Conservation (phyloP, 306 rosid species). For the Cicer chorassanicum region DNA sequence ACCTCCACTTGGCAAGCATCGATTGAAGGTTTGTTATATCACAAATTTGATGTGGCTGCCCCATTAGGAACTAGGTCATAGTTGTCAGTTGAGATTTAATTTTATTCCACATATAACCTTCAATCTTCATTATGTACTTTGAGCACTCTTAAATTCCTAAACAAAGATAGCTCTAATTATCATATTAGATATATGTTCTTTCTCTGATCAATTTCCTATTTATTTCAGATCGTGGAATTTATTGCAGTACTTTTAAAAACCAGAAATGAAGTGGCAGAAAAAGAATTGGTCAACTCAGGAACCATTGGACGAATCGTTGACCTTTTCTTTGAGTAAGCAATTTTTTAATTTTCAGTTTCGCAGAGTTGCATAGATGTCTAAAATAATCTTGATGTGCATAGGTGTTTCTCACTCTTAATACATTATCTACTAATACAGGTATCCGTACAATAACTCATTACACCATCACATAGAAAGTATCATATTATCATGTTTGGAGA, state of each 20-base stretch:
- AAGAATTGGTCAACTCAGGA: constrained; percentile 81
- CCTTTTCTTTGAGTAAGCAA: constrained; percentile 94
- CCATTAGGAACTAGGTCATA: background rate
- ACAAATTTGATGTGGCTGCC: constrained; percentile 27
- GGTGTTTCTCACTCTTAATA: constrained; percentile 8
- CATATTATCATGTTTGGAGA: constrained; percentile 81
- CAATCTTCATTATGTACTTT: background rate
- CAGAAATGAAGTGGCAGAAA: constrained; percentile 81
- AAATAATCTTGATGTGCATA: constrained; percentile 19
- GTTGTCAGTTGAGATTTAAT: constrained; percentile 22
- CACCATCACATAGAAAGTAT: constrained; percentile 92
- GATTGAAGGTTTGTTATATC: constrained; percentile 72
- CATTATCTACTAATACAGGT: constrained; percentile 61
- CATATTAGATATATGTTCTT: constrained; percentile 17
- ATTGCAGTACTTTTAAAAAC: constrained; percentile 83
- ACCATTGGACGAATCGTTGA: constrained; percentile 79
- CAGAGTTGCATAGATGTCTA: constrained; percentile 23
- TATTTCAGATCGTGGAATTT: constrained; percentile 86
- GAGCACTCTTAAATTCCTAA: background rate
- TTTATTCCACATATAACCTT: constrained; percentile 10
- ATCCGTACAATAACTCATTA: constrained; percentile 79
- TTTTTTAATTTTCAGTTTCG: constrained; percentile 22
- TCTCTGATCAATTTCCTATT: constrained; percentile 32
- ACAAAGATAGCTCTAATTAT: background rate
- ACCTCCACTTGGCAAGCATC: constrained; percentile 99